Percentiles rank a stretch among this genome's conserved stretches.
Evolutionary conservation across 1,139 yeast genomes (phyloP).

Genomic region (Hanseniaspora sp.): DNA sequence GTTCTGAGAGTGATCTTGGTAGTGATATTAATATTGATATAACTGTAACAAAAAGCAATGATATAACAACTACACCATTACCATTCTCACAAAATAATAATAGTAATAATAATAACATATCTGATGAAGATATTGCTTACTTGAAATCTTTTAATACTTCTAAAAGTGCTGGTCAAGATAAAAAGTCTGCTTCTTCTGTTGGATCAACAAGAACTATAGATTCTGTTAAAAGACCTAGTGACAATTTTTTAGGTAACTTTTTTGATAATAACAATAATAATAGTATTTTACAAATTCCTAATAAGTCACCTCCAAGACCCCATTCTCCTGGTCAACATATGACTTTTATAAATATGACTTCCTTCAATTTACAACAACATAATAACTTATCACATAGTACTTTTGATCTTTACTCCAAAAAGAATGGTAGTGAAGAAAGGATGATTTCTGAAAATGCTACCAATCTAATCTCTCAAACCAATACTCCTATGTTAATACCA

Average conservation of each 20-base stretch:
- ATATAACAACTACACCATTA: not conserved
- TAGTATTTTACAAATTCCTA: not conserved
- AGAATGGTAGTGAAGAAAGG: not conserved
- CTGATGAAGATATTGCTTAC: slow-evolving; percentile 3
- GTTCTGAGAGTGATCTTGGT: not conserved
- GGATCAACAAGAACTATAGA: slow-evolving; percentile 16
- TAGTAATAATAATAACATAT: too few species aligned
- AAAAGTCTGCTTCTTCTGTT: slow-evolving; percentile 12
- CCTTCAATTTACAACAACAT: slow-evolving; percentile 4
- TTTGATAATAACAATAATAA: not conserved
- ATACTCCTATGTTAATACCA: slow-evolving; percentile 2
- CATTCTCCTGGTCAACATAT: not conserved
- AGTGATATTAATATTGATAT: not conserved
- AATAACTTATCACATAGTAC: slow-evolving; percentile 1
- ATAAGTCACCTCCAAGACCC: slow-evolving; percentile 8
- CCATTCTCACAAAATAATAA: not conserved
- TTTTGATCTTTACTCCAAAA: slow-evolving; percentile 1
- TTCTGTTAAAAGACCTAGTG: slow-evolving; percentile 27
- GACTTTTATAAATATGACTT: slow-evolving; percentile 9
- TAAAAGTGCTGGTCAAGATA: not conserved
- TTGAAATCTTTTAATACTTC: not conserved
- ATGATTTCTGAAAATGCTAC: not conserved
- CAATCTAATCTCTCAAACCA: not conserved
- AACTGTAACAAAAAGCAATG: not conserved
- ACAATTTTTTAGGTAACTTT: slow-evolving; percentile 24